phyloP scores from a whole-genome alignment of 495 filamentous ascomycete genomes.

The Neurospora sp. region DNA sequence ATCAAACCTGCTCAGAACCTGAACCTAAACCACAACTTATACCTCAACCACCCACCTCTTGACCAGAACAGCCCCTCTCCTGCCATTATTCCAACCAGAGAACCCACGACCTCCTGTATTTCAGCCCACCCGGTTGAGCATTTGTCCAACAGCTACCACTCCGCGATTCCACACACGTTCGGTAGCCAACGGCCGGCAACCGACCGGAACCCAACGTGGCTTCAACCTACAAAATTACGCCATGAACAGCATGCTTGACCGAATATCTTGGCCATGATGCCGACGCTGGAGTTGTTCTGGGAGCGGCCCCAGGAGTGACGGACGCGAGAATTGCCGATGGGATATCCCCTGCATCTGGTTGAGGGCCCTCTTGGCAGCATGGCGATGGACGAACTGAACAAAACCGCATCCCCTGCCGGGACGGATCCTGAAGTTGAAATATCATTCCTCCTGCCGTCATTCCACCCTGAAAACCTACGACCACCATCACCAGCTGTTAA shows the following conservation, averaged over 20 bases:
- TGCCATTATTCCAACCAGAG: neutral
- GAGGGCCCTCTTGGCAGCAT: neutral
- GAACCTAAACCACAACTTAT: neutral
- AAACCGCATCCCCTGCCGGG: neutral
- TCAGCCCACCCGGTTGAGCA: neutral
- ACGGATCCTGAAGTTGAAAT: neutral
- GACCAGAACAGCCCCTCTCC: neutral
- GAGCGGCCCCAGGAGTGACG: neutral
- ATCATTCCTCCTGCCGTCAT: neutral
- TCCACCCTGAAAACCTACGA: neutral
- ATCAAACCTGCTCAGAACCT: too few species aligned
- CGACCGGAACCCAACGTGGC: slow-evolving; percentile 75
- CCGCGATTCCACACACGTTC: neutral
- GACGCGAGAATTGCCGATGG: neutral
- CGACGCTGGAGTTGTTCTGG: neutral
- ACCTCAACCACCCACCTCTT: neutral
- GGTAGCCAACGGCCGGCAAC: slow-evolving; percentile 48
- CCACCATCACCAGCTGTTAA: neutral
- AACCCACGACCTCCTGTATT: neutral
- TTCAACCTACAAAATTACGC: slow-evolving; percentile 69
- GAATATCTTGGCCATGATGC: neutral
- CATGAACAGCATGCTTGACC: slow-evolving; percentile 44
- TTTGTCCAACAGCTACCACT: neutral
- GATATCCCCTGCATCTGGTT: neutral
- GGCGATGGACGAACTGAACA: neutral